These are phyloP conservation scores for Phytophthora citrophthora DNA, from an alignment of 352 stramenopile genomes.

Conservation along the genomic window DNA sequence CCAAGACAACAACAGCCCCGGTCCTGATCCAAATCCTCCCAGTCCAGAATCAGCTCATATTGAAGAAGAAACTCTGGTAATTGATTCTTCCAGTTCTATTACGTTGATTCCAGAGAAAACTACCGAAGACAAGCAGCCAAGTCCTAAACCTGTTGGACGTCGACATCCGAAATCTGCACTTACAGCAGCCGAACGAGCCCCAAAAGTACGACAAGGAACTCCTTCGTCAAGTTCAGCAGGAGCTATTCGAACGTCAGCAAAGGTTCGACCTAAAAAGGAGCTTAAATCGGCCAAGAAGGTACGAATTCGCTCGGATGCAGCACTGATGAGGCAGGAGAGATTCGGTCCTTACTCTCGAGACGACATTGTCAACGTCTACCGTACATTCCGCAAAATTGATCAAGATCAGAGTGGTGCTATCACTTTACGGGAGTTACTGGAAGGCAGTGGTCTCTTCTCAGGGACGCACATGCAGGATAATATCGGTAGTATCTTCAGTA, in stretches of 20 bases:
- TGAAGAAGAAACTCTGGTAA: not conserved
- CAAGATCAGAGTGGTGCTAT: conserved; percentile 73
- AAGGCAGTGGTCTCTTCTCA: conserved; percentile 64
- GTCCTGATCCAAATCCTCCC: not conserved
- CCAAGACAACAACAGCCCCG: conserved; percentile 8
- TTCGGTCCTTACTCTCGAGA: conserved; percentile 74
- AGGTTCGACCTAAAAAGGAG: conserved; percentile 21
- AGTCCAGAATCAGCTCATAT: not conserved
- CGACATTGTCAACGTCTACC: conserved; percentile 75
- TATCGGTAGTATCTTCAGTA: conserved; percentile 77
- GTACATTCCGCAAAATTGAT: conserved; percentile 77
- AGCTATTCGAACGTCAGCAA: conserved; percentile 7
- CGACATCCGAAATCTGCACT: conserved; percentile 28
- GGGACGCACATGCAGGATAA: conserved; percentile 74
- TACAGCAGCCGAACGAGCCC: conserved; percentile 11
- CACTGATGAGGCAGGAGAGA: conserved; percentile 63
- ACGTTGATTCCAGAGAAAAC: too few relatives aligned
- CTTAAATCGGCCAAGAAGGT: conserved; percentile 60
- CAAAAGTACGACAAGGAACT: conserved; percentile 19
- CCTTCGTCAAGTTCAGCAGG: conserved; percentile 31
- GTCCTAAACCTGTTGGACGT: conserved; percentile 5
- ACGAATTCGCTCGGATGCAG: conserved; percentile 63
- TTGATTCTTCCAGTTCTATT: too few relatives aligned
- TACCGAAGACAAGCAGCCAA: conserved; percentile 33
- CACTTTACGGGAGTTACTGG: conserved; percentile 64